These are phyloP conservation scores for Pezicula neosporulosa DNA, from an alignment of 2,329 filamentous ascomycete genomes.

Conservation along the genomic window DNA sequence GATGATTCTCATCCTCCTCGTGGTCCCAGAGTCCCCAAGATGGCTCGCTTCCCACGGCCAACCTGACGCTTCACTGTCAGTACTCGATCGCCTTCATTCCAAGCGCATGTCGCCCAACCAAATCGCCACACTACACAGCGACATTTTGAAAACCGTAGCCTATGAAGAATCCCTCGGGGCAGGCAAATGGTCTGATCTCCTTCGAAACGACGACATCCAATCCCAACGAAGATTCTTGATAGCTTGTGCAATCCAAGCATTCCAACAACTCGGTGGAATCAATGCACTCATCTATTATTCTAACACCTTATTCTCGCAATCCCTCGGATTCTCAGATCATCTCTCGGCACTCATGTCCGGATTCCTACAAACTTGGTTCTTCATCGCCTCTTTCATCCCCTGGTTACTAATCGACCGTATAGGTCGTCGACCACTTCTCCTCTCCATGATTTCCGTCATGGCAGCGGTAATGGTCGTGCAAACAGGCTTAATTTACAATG, in stretches of 20 bases:
- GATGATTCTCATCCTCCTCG: conserved; percentile 48
- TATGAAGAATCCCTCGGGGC: conserved; percentile 32
- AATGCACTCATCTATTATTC: conserved; percentile 40
- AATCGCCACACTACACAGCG: conserved; percentile 23
- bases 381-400: conserved; percentile 36
- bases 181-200: conserved; percentile 21
- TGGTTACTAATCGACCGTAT: conserved; percentile 47
- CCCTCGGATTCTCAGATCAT: conserved; percentile 36
- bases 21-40: conserved; percentile 46
- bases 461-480: conserved; percentile 38
- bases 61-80: conserved; percentile 36
- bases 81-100: conserved; percentile 48
- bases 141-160: conserved; percentile 30
- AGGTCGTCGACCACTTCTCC: conserved; percentile 65
- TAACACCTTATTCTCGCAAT: conserved; percentile 42
- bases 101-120: conserved; percentile 16
- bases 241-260: conserved; percentile 43
- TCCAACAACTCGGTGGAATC: conserved; percentile 45
- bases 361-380: conserved; percentile 45
- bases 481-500: conserved; percentile 36
- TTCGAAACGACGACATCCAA: conserved; percentile 29
- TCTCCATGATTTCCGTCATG: conserved; percentile 43
- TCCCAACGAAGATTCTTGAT: conserved; percentile 47
- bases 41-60: conserved; percentile 39
- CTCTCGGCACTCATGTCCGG: conserved; percentile 49